These are phyloP conservation scores for Paracamarosporium sp. DNA, from an alignment of 2,329 filamentous ascomycete genomes.

Conservation along the genomic window DNA sequence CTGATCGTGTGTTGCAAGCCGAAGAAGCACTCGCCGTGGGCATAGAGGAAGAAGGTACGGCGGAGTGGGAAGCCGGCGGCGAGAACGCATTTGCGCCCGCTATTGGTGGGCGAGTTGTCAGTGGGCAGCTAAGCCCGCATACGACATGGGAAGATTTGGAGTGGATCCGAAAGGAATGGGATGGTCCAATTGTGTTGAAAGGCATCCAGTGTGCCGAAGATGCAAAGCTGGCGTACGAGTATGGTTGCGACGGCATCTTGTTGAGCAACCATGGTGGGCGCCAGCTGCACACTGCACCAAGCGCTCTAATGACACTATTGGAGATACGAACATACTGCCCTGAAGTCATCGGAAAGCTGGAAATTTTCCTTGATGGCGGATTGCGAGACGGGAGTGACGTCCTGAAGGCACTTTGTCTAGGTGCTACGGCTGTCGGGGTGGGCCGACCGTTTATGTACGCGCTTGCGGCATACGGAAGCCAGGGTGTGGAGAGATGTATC, in stretches of 20 bases:
- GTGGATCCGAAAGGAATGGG: slow-evolving; percentile 51
- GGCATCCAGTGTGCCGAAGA: slow-evolving; percentile 55
- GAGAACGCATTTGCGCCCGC: slow-evolving; percentile 63
- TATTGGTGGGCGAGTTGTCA: slow-evolving; percentile 57
- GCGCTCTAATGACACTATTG: slow-evolving; percentile 44
- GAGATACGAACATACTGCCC: slow-evolving; percentile 48
- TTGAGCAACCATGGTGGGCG: slow-evolving; percentile 62
- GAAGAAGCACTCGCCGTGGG: slow-evolving; percentile 59
- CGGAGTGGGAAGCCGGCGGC: slow-evolving; percentile 60
- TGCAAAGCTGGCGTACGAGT: slow-evolving; percentile 52
- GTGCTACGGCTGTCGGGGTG: slow-evolving; percentile 48
- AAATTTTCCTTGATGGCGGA: slow-evolving; percentile 48
- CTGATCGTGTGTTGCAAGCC: slow-evolving; percentile 47
- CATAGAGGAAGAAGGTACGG: slow-evolving; percentile 59
- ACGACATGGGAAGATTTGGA: slow-evolving; percentile 58
- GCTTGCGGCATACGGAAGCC: slow-evolving; percentile 44
- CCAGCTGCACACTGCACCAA: slow-evolving; percentile 55
- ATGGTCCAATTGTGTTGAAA: slow-evolving; percentile 53
- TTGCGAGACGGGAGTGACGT: slow-evolving; percentile 47
- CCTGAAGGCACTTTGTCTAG: slow-evolving; percentile 47
- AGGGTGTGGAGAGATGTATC: slow-evolving; percentile 44
- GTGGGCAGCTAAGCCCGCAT: slow-evolving; percentile 48
- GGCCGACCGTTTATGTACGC: slow-evolving; percentile 48
- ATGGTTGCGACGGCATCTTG: slow-evolving; percentile 56
- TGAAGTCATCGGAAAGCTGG: slow-evolving; percentile 42